Evolutionary conservation across 192 early-diverging fungal species (phyloP).

Genomic region (Rhizoclosmatium globosum): DNA sequence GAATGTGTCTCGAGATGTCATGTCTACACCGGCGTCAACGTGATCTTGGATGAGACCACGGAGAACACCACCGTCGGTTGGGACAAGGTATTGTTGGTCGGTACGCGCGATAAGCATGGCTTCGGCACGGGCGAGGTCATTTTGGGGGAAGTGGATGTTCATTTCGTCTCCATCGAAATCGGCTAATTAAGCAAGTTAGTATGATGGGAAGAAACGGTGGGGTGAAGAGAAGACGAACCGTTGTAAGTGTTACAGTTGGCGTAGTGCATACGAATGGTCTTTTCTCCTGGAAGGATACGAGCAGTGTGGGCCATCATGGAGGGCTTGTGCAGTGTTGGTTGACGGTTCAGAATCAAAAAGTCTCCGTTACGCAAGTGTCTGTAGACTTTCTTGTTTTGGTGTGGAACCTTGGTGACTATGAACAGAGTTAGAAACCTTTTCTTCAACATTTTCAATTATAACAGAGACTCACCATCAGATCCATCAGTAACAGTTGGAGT

Average conservation of each 20-base stretch:
- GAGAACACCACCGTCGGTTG: slow-evolving; percentile 95
- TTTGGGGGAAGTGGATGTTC: slow-evolving; percentile 99
- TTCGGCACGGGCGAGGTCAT: slow-evolving; percentile 95
- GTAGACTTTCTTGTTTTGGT: slow-evolving; percentile 95
- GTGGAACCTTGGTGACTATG: slow-evolving; percentile 46
- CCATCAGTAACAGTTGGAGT: slow-evolving; percentile 43
- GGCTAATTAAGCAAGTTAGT: slow-evolving; percentile 78
- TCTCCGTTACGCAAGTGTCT: slow-evolving; percentile 98
- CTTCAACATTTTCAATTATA: slow-evolving; percentile 12
- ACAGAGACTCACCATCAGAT: slow-evolving; percentile 39
- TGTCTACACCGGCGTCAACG: slow-evolving; percentile 95
- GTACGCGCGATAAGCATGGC: slow-evolving; percentile 94
- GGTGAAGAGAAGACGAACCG: slow-evolving; percentile 11
- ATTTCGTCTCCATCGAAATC: slow-evolving; percentile 99
- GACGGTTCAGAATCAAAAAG: slow-evolving; percentile 96
- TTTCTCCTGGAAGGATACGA: slow-evolving; percentile 93
- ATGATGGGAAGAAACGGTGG: slow-evolving; percentile 3
- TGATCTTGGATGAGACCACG: slow-evolving; percentile 99
- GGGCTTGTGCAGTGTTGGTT: slow-evolving; percentile 99
- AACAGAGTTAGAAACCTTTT: not conserved
- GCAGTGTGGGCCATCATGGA: slow-evolving; percentile 99
- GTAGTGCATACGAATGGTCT: slow-evolving; percentile 99
- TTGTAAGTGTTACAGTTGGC: slow-evolving; percentile 75
- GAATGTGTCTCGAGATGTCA: slow-evolving; percentile 88
- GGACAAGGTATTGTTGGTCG: slow-evolving; percentile 95